phyloP scores from a whole-genome alignment of 2,329 filamentous ascomycete genomes.

The Cladosporium sp. region DNA sequence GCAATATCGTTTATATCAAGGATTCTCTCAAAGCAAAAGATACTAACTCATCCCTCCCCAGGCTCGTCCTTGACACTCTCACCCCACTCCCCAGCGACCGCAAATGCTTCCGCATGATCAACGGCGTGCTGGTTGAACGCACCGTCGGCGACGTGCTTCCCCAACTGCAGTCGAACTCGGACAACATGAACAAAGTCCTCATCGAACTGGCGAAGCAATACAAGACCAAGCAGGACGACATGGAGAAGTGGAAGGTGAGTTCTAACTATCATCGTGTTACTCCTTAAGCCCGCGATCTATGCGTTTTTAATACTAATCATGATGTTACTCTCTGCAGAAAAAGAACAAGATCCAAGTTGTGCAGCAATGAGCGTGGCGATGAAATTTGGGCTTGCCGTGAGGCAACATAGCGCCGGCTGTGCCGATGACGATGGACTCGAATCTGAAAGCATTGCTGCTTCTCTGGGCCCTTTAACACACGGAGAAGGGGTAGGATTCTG shows the following conservation, averaged over 20 bases:
- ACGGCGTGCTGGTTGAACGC: conserved; percentile 89
- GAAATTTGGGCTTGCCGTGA: neutral
- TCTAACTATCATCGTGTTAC: too few relatives aligned
- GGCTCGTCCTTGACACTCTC: conserved; percentile 90
- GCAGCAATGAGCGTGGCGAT: conserved; percentile 51
- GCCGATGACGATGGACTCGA: too few relatives aligned
- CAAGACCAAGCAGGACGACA: conserved; percentile 86
- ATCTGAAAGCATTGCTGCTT: too few relatives aligned
- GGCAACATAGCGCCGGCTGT: neutral
- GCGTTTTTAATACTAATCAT: neutral
- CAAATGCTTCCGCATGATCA: conserved; percentile 98
- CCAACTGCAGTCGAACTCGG: conserved; percentile 85
- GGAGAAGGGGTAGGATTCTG: too few relatives aligned
- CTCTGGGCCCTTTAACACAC: too few relatives aligned
- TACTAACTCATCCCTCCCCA: conserved; percentile 34
- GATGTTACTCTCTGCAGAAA: conserved; percentile 52
- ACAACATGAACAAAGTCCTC: conserved; percentile 87
- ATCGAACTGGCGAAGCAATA: conserved; percentile 96
- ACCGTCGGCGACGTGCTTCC: conserved; percentile 91
- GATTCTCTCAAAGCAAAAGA: too few relatives aligned
- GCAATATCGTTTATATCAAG: too few relatives aligned
- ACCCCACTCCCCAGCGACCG: conserved; percentile 76
- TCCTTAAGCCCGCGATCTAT: too few relatives aligned
- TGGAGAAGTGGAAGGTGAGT: conserved; percentile 97
- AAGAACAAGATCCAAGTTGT: conserved; percentile 88